A percentile compares a stretch with the other conserved stretches of the same genome.
These are phyloP conservation scores for Emmonsia crescens DNA, from an alignment of 2,329 filamentous ascomycete species.

Conservation along the genomic window DNA sequence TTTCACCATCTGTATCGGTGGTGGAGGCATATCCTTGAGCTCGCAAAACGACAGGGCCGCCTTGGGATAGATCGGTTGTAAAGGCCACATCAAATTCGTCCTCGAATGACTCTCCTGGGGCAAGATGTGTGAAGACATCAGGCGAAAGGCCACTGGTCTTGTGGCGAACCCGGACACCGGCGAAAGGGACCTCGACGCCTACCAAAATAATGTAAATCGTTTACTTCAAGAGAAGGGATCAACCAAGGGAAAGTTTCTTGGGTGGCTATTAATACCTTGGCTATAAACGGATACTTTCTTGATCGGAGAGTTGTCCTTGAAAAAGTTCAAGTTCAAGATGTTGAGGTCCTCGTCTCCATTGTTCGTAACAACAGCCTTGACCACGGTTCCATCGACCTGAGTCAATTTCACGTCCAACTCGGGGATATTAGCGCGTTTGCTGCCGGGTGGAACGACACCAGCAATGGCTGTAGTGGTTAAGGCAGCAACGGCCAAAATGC, in stretches of 20 bases:
- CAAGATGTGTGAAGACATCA: constrained; percentile 22
- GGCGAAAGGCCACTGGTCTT: constrained; percentile 19
- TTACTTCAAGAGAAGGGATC: not conserved
- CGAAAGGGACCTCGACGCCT: constrained; percentile 24
- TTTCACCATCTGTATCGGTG: constrained; percentile 41
- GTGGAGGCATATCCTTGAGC: constrained; percentile 48
- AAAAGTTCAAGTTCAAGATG: constrained; percentile 29
- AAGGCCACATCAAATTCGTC: constrained; percentile 28
- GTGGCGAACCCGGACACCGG: constrained; percentile 23
- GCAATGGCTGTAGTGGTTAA: constrained; percentile 16
- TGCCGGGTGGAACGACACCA: constrained; percentile 12
- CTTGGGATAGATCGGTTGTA: constrained; percentile 32
- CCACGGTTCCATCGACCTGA: constrained; percentile 22
- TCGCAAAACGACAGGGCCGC: constrained; percentile 47
- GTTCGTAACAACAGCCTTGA: constrained; percentile 29
- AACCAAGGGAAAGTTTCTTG: not conserved
- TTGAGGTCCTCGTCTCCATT: constrained; percentile 23
- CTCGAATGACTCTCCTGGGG: constrained; percentile 20
- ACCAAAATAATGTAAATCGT: constrained; percentile 5
- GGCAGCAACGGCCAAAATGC: constrained; percentile 11
- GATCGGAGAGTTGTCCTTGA: constrained; percentile 24
- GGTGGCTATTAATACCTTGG: constrained; percentile 16
- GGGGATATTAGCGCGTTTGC: constrained; percentile 15
- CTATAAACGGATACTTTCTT: constrained; percentile 27
- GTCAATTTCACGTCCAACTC: constrained; percentile 24